A percentile compares a stretch with the other conserved stretches of the same genome.
phyloP scores from a whole-genome alignment of 2,329 filamentous ascomycete genomes.

The Cladosporium sp. region DNA sequence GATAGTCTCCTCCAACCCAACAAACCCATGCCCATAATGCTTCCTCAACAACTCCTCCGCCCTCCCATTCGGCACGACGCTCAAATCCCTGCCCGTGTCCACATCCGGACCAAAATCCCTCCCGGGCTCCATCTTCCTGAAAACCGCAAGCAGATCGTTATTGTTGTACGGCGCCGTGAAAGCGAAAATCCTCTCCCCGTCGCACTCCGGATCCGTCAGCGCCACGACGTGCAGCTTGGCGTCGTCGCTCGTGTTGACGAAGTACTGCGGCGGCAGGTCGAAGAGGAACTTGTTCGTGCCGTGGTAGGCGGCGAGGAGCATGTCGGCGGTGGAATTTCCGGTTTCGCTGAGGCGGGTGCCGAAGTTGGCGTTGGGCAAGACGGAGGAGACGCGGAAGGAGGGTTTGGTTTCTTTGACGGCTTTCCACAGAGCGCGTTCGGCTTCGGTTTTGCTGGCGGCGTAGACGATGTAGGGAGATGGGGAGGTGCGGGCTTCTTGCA shows the following conservation, averaged over 20 bases:
- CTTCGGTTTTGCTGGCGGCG: slow-evolving; percentile 44
- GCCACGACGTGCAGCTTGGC: slow-evolving; percentile 53
- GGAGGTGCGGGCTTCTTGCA: slow-evolving; percentile 30
- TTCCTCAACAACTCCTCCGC: slow-evolving; percentile 27
- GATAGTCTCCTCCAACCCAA: slow-evolving; percentile 25
- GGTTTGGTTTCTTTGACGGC: slow-evolving; percentile 43
- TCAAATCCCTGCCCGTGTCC: slow-evolving; percentile 22
- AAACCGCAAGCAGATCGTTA: slow-evolving; percentile 39
- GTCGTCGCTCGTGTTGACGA: slow-evolving; percentile 46
- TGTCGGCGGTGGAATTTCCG: slow-evolving; percentile 11
- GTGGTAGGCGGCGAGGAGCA: neutral
- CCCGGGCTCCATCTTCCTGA: slow-evolving; percentile 38
- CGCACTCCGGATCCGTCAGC: slow-evolving; percentile 42
- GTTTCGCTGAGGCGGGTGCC: slow-evolving; percentile 14
- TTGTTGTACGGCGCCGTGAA: slow-evolving; percentile 47
- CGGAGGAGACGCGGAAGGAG: slow-evolving; percentile 41
- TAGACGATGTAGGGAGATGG: slow-evolving; percentile 32
- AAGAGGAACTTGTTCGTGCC: neutral
- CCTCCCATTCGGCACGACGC: slow-evolving; percentile 24
- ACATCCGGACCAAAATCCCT: slow-evolving; percentile 17
- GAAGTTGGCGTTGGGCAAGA: slow-evolving; percentile 27
- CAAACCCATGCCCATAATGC: slow-evolving; percentile 27
- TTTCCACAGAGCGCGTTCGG: slow-evolving; percentile 45
- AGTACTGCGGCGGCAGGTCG: slow-evolving; percentile 28
- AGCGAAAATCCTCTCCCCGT: slow-evolving; percentile 51